Evolutionary conservation across 2,329 filamentous ascomycete species (phyloP), one percentile per base, ranked within the genome.

Genomic region (Venturia asperata): DNA sequence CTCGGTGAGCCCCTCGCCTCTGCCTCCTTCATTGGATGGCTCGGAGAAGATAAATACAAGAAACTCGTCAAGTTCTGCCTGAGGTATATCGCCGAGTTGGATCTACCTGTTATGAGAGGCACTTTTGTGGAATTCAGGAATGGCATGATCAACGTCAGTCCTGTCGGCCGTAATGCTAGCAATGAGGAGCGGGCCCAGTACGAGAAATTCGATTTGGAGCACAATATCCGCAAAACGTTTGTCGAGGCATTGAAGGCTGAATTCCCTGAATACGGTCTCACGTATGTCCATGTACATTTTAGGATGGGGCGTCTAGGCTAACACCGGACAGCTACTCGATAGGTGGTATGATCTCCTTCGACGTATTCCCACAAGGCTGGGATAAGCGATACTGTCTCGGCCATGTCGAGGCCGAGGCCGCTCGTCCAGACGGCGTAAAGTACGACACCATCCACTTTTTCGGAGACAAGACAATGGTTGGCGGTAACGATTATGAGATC

Each of bases 371-470:
- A 69, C 85, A 82, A 2, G 94, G 94, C 73, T 99, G 94, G 94
- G 94, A 99, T 81, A 99, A 97, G 87, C 96, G 91, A 11, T 99
- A 96, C 83, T 97, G 92, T 80, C 82, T 97, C 70, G 82, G 85
- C 71, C 92, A 97, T 78, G 81, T 97, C 68, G 91, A 94, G 79
- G 83, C 83, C 68, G 92, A 97, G 77, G 87, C 88, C 72, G 75
- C 77, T 21, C 69, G 76, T 75, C 81, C 83, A 49, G 87, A 85
- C 72, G 87, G 88, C 68, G 81, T 95, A 68, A 79, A 87, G 30
- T 97, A 93, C 82, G 90, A 86, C 70, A 93, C 85, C 56, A 89
- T 97, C 71, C 94, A 97, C 82, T 97, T 97, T 84, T 99, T 97
- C 73, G 94, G 94, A 69, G 94, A 99, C 83, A 99, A 97, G 87